Percentiles rank a stretch among this genome's conserved stretches.
These are phyloP conservation scores for Acacia pycnantha DNA, from an alignment of 331 rosid genomes.

Conservation along the genomic window DNA sequence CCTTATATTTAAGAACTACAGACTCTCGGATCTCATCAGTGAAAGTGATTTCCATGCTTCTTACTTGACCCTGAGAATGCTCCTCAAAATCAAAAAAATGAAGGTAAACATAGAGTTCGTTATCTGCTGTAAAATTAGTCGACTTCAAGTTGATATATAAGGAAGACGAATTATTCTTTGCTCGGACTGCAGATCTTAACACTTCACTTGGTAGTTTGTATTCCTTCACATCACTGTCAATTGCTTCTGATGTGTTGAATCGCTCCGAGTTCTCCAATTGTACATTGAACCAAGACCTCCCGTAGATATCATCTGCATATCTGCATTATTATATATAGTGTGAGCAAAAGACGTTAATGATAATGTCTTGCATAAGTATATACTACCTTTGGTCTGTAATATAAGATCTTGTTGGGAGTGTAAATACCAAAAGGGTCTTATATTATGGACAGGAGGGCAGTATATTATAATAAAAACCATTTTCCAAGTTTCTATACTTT, in stretches of 20 bases:
- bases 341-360: neutral
- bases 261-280: neutral
- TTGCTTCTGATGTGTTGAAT: neutral
- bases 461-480: no score
- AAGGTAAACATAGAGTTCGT: slow-evolving; percentile 12
- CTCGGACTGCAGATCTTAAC: neutral
- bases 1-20: neutral
- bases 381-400: no score
- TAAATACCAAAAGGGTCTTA: no score
- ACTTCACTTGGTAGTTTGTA: neutral
- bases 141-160: neutral
- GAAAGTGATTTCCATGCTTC: slow-evolving; percentile 10
- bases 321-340: neutral
- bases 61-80: neutral
- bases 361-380: neutral
- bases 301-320: neutral
- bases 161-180: neutral
- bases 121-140: neutral
- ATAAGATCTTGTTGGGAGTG: no score
- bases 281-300: neutral
- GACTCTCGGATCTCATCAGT: neutral
- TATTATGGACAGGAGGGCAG: no score
- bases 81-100: slow-evolving; percentile 35
- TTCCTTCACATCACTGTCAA: neutral
- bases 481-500: no score